Percentiles rank a stretch among this genome's conserved stretches.
phyloP scores from a whole-genome alignment of 345 rosid genomes.

The Dipteronia dyeriana region DNA sequence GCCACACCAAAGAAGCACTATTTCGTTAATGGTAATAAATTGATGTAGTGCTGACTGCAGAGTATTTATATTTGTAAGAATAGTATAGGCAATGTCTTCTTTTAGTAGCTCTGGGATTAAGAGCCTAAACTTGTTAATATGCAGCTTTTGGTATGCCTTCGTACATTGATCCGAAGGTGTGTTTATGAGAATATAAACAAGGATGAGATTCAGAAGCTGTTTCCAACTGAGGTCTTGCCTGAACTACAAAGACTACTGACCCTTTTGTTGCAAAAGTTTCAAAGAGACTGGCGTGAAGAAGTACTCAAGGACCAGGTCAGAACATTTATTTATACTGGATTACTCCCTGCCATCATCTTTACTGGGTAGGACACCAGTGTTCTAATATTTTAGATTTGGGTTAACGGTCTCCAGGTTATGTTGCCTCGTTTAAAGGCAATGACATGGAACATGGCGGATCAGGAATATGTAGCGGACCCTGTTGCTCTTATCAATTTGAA shows the following conservation, averaged over 20 bases:
- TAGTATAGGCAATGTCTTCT: neutral
- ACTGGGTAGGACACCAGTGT: neutral
- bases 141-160: constrained; percentile 67
- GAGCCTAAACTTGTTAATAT: neutral
- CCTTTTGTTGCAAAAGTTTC: constrained; percentile 60
- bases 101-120: neutral
- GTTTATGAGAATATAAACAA: constrained; percentile 49
- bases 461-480: constrained; percentile 31
- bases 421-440: constrained; percentile 55
- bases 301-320: constrained; percentile 52
- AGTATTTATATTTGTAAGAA: neutral
- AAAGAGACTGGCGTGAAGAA: constrained; percentile 60
- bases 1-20: no score
- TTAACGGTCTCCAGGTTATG: constrained; percentile 35
- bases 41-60: neutral
- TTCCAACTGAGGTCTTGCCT: constrained; percentile 60
- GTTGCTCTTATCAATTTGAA: constrained; percentile 53
- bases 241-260: constrained; percentile 60
- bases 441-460: constrained; percentile 59
- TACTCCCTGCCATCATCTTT: neutral
- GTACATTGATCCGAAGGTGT: constrained; percentile 57
- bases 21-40: no score
- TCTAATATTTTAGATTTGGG: neutral
- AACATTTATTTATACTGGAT: neutral
- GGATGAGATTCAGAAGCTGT: constrained; percentile 55